Evolutionary conservation across 768 basidiomycete genomes (phyloP).

Genomic region (Boletus vinaceobasis): DNA sequence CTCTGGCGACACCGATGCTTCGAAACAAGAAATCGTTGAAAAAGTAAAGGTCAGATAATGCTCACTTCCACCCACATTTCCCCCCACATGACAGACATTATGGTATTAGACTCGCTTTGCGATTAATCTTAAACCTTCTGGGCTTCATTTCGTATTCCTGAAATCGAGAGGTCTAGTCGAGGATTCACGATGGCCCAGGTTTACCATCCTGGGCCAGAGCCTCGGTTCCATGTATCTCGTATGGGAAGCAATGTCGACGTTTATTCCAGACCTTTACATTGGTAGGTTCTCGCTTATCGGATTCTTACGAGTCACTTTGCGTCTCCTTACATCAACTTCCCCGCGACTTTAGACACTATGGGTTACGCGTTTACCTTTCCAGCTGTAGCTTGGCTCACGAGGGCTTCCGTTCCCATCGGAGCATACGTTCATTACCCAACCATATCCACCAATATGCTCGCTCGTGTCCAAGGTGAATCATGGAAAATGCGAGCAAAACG

Average conservation of each 20-base stretch:
- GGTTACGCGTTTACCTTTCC: slow-evolving; percentile 95
- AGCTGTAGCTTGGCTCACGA: slow-evolving; percentile 55
- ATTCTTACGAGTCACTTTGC: not conserved
- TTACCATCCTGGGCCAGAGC: slow-evolving; percentile 91
- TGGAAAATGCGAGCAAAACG: slow-evolving; percentile 26
- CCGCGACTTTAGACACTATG: slow-evolving; percentile 75
- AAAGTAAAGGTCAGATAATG: slow-evolving; percentile 66
- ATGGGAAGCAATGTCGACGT: slow-evolving; percentile 72
- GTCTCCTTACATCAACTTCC: slow-evolving; percentile 6
- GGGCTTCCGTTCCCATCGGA: slow-evolving; percentile 64
- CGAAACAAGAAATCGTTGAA: slow-evolving; percentile 74
- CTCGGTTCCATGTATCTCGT: slow-evolving; percentile 81
- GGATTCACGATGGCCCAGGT: slow-evolving; percentile 79
- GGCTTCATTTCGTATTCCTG: slow-evolving; percentile 82
- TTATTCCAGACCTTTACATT: slow-evolving; percentile 89
- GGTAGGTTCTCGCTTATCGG: slow-evolving; percentile 46
- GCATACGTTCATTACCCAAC: slow-evolving; percentile 97
- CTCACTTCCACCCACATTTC: not conserved
- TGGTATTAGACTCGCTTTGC: slow-evolving; percentile 68
- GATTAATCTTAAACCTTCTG: slow-evolving; percentile 61
- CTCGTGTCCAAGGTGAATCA: slow-evolving; percentile 51
- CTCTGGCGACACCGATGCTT: slow-evolving; percentile 79
- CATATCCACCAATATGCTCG: slow-evolving; percentile 92
- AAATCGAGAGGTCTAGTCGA: slow-evolving; percentile 68
- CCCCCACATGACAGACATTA: not conserved